Evolutionary conservation across 1,284 basidiomycete genomes (phyloP).

Genomic region (Fomitopsis schrenkii): DNA sequence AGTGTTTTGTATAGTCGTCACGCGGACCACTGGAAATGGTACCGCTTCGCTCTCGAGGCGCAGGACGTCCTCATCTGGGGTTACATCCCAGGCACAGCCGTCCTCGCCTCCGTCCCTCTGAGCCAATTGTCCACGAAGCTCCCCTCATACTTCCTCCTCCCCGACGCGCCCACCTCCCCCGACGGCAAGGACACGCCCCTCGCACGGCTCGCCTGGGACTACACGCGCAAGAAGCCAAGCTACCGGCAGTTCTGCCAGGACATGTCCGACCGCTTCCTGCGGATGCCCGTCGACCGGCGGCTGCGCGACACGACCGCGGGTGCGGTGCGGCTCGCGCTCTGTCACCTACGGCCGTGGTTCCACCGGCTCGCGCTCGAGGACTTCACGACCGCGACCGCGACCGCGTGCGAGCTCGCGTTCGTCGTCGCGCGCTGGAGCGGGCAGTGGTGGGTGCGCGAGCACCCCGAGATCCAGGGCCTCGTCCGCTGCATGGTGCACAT

Average conservation of each 20-base stretch:
- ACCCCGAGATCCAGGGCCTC: constrained; percentile 53
- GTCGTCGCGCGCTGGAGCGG: constrained; percentile 67
- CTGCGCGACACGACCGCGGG: constrained; percentile 62
- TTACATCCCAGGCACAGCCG: constrained; percentile 57
- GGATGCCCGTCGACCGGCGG: constrained; percentile 46
- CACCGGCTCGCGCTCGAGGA: constrained; percentile 46
- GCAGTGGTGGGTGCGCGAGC: constrained; percentile 58
- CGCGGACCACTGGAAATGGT: constrained; percentile 69
- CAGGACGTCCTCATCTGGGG: constrained; percentile 71
- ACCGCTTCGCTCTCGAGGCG: constrained; percentile 65
- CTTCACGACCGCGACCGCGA: constrained; percentile 42
- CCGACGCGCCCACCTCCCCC: constrained; percentile 27
- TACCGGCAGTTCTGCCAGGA: constrained; percentile 69
- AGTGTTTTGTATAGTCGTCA: constrained; percentile 42
- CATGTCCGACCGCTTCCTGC: constrained; percentile 58
- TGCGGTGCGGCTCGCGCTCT: constrained; percentile 60
- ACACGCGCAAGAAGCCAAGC: constrained; percentile 50
- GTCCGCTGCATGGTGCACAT: constrained; percentile 53
- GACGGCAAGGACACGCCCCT: constrained; percentile 38
- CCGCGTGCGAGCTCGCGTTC: constrained; percentile 49
- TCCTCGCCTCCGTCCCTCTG: constrained; percentile 66
- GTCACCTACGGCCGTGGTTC: constrained; percentile 67
- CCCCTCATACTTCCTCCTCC: constrained; percentile 63
- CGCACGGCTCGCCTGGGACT: constrained; percentile 54
- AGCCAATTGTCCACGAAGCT: constrained; percentile 57